Base-by-base conservation (phyloP, 768 basidiomycete species). In the Gymnopilus junonius region DNA sequence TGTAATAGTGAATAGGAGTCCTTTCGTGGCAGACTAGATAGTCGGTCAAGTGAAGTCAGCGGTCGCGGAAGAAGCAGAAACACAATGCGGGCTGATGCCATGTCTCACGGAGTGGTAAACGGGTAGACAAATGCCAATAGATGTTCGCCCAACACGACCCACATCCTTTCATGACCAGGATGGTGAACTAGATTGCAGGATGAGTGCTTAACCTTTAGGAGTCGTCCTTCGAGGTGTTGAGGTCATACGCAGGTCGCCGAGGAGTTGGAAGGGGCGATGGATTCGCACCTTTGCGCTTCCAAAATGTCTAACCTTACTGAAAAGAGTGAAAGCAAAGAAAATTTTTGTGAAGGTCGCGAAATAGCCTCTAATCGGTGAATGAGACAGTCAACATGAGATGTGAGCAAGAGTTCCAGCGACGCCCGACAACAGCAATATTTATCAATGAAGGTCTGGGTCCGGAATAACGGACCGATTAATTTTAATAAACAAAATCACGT, bases 1-100 rank as follows among this genome's bases (percentile, higher is more conserved):
- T 67, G 62, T 69, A 69, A 15, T n/a, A 39, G 43, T 50, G 56
- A 59, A 69, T 69, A 67, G 68, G 68, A 64, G 68, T 46, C 55
- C 40, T 63, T 62, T 63, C 45, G 60, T 58, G n/a, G 39, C 37
- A 61, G 62, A 65, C 65, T 67, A 59, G 64, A 63, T 63, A 62
- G 61, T 58, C 61, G 56, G 65, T 31, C 39, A 10, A 39, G 7
- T 21, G 34, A 58, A 55, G 55, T 34, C 20, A 48, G 45, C 14
- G 48, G 40, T 40, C 51, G 55, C 40, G 60, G 54, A 55, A 62
- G 61, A 63, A 37, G 35, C 27, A 48, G 40, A 42, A 21, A 51
- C 50, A 31, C 54, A 50, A 56, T 43, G 20, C 14, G 51, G 51
- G 25, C 40, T 50, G 40, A 29, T 42, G n/a, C 17, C 15, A 42